These are phyloP conservation scores for Ceratonia siliqua DNA, from an alignment of 306 rosid genomes.

Conservation along the genomic window DNA sequence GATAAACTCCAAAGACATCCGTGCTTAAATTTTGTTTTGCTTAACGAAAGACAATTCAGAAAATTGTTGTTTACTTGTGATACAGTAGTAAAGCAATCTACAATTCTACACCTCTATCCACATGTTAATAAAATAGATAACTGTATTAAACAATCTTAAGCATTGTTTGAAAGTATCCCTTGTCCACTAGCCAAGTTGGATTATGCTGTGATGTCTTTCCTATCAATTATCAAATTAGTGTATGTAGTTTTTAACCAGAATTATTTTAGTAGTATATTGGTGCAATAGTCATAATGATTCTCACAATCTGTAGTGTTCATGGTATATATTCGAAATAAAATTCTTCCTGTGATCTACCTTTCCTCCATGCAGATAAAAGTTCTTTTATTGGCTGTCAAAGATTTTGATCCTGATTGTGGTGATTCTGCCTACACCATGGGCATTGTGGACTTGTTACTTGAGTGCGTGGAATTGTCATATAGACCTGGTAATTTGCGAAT, in stretches of 20 bases:
- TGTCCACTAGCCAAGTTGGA: neutral
- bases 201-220: slow-evolving; percentile 27
- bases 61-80: slow-evolving; percentile 15
- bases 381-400: slow-evolving; percentile 88
- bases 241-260: slow-evolving; percentile 4
- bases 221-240: slow-evolving; percentile 14
- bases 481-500: slow-evolving; percentile 71
- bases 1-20: neutral
- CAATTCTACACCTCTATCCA: neutral
- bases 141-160: neutral
- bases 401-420: slow-evolving; percentile 84
- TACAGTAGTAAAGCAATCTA: slow-evolving; percentile 4
- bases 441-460: slow-evolving; percentile 93
- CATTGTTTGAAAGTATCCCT: slow-evolving; percentile 16
- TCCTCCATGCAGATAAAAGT: slow-evolving; percentile 77
- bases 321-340: slow-evolving; percentile 24
- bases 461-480: slow-evolving; percentile 92
- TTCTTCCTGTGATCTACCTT: slow-evolving; percentile 23
- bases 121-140: slow-evolving; percentile 15
- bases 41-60: slow-evolving; percentile 20
- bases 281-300: slow-evolving; percentile 8
- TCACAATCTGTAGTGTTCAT: slow-evolving; percentile 13
- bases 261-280: slow-evolving; percentile 11
- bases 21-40: slow-evolving; percentile 13
- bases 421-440: slow-evolving; percentile 97